phyloP scores from a whole-genome alignment of 495 filamentous ascomycete genomes.

The Chaetomium cochliodes region DNA sequence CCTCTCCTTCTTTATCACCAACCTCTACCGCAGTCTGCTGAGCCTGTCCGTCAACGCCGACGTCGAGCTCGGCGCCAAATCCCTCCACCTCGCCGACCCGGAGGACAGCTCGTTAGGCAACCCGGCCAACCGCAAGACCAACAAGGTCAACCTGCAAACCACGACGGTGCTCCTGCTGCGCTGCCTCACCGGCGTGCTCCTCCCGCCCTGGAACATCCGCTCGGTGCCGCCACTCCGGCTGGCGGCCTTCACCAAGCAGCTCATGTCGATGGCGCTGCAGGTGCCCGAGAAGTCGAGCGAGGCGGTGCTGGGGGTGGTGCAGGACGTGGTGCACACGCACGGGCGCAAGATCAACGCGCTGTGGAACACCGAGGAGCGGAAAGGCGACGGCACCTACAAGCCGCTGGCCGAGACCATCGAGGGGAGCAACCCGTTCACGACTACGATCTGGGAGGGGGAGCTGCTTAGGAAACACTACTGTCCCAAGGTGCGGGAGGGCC shows the following conservation, averaged over 20 bases:
- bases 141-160: constrained; percentile 89
- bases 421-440: constrained; percentile 81
- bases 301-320: constrained; percentile 71
- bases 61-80: constrained; percentile 78
- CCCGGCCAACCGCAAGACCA: constrained; percentile 34
- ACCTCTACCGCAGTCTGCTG: constrained; percentile 83
- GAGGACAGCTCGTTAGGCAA: constrained; percentile 42
- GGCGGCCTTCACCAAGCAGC: constrained; percentile 88
- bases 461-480: constrained; percentile 80
- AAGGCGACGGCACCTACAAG: constrained; percentile 64
- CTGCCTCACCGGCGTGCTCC: constrained; percentile 73
- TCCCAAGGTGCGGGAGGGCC: constrained; percentile 77
- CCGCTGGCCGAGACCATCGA: constrained; percentile 63
- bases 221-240: constrained; percentile 72
- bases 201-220: constrained; percentile 61
- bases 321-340: constrained; percentile 64
- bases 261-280: constrained; percentile 77
- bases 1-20: constrained; percentile 88
- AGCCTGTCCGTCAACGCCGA: constrained; percentile 75
- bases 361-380: constrained; percentile 70
- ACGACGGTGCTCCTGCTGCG: constrained; percentile 87
- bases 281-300: constrained; percentile 82
- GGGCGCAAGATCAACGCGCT: constrained; percentile 42
- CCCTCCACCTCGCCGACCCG: constrained; percentile 76
- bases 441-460: constrained; percentile 92